These are phyloP conservation scores for Fragaria ananassa DNA, from an alignment of 306 rosid species.

Conservation along the genomic window DNA sequence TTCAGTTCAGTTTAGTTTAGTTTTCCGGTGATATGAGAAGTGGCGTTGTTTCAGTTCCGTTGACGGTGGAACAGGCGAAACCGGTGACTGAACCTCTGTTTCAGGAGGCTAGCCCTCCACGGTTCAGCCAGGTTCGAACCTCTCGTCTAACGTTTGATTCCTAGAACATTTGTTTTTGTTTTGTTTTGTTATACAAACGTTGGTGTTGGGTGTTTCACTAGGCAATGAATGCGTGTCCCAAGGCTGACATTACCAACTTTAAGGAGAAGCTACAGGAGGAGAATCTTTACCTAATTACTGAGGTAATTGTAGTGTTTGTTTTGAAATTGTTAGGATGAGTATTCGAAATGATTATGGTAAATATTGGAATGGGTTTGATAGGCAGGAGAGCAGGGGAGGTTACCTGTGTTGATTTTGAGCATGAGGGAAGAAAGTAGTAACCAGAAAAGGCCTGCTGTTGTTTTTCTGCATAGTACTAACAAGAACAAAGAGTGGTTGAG, in stretches of 20 bases:
- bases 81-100: slow-evolving; percentile 50
- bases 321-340: not conserved
- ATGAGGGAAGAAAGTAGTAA: slow-evolving; percentile 54
- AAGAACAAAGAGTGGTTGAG: slow-evolving; percentile 66
- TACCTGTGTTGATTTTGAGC: slow-evolving; percentile 76
- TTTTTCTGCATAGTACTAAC: slow-evolving; percentile 68
- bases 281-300: slow-evolving; percentile 59
- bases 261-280: slow-evolving; percentile 67
- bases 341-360: not conserved
- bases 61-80: slow-evolving; percentile 43
- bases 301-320: slow-evolving; percentile 41
- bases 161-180: not conserved
- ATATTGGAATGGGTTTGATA: slow-evolving; percentile 11
- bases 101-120: slow-evolving; percentile 44
- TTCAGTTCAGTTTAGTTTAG: not conserved
- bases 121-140: slow-evolving; percentile 43
- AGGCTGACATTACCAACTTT: slow-evolving; percentile 37
- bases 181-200: not conserved
- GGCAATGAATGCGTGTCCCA: slow-evolving; percentile 66
- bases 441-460: slow-evolving; percentile 64
- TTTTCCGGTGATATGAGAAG: not conserved
- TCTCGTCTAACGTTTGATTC: not conserved
- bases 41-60: slow-evolving; percentile 45
- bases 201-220: slow-evolving; percentile 14
- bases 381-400: slow-evolving; percentile 91